Evolutionary conservation across 2,329 filamentous ascomycete genomes (phyloP), one percentile per base, ranked within the genome.

Genomic region (Paecilomyces formosus): DNA sequence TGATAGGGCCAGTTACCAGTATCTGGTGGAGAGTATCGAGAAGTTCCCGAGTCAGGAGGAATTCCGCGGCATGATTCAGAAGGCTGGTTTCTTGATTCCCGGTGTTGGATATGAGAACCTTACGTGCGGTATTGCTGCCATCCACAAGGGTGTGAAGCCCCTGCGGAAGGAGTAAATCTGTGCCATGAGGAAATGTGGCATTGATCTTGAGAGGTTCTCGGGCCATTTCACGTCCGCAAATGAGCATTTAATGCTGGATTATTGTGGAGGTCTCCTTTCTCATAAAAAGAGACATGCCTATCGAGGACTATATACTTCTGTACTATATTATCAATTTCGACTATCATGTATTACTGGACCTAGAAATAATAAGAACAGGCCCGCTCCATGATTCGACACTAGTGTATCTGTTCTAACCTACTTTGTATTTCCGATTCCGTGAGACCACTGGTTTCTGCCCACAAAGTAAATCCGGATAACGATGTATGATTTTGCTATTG

Each of bases 21-120:
- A 99, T 76, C 81, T 99, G 9, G 94, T 99, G 9, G 94, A 99
- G 81, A 97, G 92, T 74, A 99, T 99, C 74, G 92, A 97, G 76
- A 81, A 84, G 54, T 97, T 97, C 72, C 95, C 94, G 0, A 88
- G 80, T 65, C 95, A 99, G 79, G 82, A 86, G 56, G 86, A 90
- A 64, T 99, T 96, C 70, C 83, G 87, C 63, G 82, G 85, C 33
- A 77, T 77, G 75, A 77, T 77, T 60, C 71, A 74, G 62, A 70
- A 72, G 61, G 93, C 90, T 2, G 93, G 93, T 1, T 99, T 99
- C 70, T 79, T 89, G 62, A 85, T 96, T 51, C 91, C 89, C 1
- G 92, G 89, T 1, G 76, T 85, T 56, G 90, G 90, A 0, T 99
- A 89, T 76, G 92, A 97, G 79, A 88, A 99, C 73, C 74, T 99